phyloP scores from a whole-genome alignment of 164 flowering plant species.

The Tetrastigma voinierianum region DNA sequence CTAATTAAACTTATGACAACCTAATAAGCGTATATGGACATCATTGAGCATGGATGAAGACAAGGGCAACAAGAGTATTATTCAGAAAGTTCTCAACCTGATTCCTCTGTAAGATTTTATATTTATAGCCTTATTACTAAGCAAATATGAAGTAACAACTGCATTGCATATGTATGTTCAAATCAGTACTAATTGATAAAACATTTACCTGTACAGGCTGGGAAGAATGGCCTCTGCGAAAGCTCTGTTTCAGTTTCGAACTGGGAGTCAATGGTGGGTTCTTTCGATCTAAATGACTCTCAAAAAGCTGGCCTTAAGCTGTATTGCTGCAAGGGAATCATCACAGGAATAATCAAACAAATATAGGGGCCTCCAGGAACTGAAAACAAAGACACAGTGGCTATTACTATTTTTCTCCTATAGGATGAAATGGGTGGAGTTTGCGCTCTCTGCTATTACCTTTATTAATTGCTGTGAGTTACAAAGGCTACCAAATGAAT shows the following conservation, averaged over 20 bases:
- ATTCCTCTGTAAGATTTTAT: slow-evolving; percentile 24
- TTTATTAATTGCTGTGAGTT: too few relatives aligned
- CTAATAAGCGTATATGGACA: slow-evolving; percentile 45
- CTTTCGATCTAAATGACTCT: slow-evolving; percentile 29
- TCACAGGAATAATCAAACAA: slow-evolving; percentile 34
- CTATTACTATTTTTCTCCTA: slow-evolving; percentile 29
- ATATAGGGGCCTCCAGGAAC: slow-evolving; percentile 75
- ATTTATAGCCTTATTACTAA: too few relatives aligned
- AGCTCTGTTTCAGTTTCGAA: neutral
- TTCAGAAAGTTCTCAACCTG: slow-evolving; percentile 24
- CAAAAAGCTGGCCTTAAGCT: slow-evolving; percentile 36
- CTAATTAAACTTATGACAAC: slow-evolving; percentile 35
- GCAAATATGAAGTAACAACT: too few relatives aligned
- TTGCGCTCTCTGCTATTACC: too few relatives aligned
- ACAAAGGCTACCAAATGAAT: slow-evolving; percentile 19
- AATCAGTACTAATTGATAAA: too few relatives aligned
- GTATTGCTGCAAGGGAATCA: slow-evolving; percentile 17
- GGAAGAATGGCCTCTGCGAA: slow-evolving; percentile 15
- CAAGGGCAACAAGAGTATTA: slow-evolving; percentile 19
- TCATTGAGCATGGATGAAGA: slow-evolving; percentile 21
- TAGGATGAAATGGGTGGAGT: slow-evolving; percentile 32
- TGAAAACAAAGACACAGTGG: slow-evolving; percentile 52
- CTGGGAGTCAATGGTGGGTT: neutral
- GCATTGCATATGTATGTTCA: too few relatives aligned
- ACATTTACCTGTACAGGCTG: neutral